phyloP scores from a whole-genome alignment of 176 grass and related monocot genomes.

The Musa beccarii region DNA sequence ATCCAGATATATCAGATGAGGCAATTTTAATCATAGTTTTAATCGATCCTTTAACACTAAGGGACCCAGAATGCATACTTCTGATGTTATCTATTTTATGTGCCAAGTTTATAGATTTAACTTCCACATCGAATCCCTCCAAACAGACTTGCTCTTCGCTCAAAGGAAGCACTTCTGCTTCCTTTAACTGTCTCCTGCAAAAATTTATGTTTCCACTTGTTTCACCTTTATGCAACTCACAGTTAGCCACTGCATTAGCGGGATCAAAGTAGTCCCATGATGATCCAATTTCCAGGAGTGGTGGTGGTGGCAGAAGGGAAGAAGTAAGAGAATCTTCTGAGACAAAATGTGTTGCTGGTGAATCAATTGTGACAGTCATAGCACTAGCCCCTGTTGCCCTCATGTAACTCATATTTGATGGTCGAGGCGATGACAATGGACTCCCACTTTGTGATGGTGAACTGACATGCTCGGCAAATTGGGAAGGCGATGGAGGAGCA shows the following conservation, averaged over 20 bases:
- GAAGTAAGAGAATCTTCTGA: constrained; percentile 37
- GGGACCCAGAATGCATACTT: not conserved
- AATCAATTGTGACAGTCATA: constrained; percentile 51
- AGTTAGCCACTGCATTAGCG: constrained; percentile 14
- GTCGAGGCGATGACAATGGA: constrained; percentile 33
- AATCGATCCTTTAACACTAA: constrained; percentile 12
- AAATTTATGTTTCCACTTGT: constrained; percentile 31
- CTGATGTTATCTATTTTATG: constrained; percentile 7
- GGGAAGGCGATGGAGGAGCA: constrained; percentile 63
- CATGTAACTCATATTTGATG: constrained; percentile 43
- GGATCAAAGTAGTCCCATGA: constrained; percentile 88
- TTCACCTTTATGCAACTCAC: constrained; percentile 34
- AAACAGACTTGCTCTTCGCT: constrained; percentile 30
- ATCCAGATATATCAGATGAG: constrained; percentile 25
- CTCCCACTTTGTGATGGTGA: constrained; percentile 26
- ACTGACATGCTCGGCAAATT: constrained; percentile 24
- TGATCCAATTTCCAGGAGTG: constrained; percentile 26
- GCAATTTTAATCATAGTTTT: constrained; percentile 27
- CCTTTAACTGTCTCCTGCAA: constrained; percentile 43
- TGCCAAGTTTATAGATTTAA: not conserved
- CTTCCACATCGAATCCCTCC: constrained; percentile 10
- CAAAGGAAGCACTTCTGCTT: constrained; percentile 30
- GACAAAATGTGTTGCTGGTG: constrained; percentile 34
- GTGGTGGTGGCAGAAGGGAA: constrained; percentile 26
- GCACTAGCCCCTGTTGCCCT: constrained; percentile 29